Percentiles rank a stretch among this genome's conserved stretches.
phyloP scores from a whole-genome alignment of 139 green algal genomes.

The Volvox reticuliferus region DNA sequence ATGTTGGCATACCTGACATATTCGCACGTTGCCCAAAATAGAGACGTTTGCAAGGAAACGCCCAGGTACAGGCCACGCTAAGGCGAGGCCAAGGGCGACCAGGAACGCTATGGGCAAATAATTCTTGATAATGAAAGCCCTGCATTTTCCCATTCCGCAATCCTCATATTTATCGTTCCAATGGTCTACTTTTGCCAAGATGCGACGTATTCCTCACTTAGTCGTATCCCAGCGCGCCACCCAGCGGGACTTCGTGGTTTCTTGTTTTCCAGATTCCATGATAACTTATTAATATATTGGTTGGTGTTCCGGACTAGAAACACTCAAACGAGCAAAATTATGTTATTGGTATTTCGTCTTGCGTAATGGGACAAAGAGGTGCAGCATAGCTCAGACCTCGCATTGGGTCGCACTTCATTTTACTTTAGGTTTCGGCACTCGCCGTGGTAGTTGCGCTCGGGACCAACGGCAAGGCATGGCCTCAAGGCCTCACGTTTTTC shows the following conservation, averaged over 20 bases:
- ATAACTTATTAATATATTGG: no score
- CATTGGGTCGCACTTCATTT: no score
- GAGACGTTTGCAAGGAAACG: background rate
- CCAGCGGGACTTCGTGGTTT: background rate
- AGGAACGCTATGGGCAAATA: slow-evolving; percentile 52
- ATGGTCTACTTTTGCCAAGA: background rate
- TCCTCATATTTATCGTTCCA: no score
- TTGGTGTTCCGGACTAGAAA: no score
- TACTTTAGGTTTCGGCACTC: no score
- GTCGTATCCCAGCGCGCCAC: background rate
- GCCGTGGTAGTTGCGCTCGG: no score
- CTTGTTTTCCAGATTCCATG: no score
- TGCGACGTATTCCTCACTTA: background rate
- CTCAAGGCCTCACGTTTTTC: background rate
- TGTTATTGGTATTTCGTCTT: no score
- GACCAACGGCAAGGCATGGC: background rate
- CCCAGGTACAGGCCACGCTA: slow-evolving; percentile 47
- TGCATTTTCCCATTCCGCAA: background rate
- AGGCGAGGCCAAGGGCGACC: slow-evolving; percentile 14
- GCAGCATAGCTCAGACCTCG: no score
- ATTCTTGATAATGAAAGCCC: slow-evolving; percentile 46
- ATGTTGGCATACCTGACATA: slow-evolving; percentile 17
- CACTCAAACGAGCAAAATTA: no score
- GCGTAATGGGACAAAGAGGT: no score
- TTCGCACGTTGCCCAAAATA: slow-evolving; percentile 39